These are phyloP conservation scores for Handroanthus guayacan DNA, from an alignment of 257 asterid species.

Conservation along the genomic window DNA sequence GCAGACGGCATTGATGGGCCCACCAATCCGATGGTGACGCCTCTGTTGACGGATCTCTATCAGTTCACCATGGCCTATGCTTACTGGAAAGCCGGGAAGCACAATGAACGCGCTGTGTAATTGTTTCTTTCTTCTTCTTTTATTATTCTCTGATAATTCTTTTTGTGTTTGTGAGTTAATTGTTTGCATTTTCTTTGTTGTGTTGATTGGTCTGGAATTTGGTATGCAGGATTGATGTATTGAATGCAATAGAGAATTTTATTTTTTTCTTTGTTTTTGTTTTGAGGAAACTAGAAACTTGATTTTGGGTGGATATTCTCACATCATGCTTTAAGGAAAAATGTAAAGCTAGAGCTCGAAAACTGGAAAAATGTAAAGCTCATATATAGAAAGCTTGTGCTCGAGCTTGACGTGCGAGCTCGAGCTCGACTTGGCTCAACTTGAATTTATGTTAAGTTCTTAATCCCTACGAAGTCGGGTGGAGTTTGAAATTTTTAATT, in stretches of 20 bases:
- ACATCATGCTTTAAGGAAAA: neutral
- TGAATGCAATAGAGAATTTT: neutral
- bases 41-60: conserved; percentile 94
- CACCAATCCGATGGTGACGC: conserved; percentile 97
- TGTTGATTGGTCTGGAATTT: conserved; percentile 15
- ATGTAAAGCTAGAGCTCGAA: too few relatives aligned
- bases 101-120: conserved; percentile 91
- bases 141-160: neutral
- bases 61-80: conserved; percentile 99
- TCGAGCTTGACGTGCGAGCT: too few relatives aligned
- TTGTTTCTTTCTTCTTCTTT: conserved; percentile 2
- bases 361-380: too few relatives aligned
- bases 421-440: too few relatives aligned
- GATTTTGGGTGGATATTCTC: neutral
- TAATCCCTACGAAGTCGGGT: too few relatives aligned
- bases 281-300: neutral
- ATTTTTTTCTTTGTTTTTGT: neutral
- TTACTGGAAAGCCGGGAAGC: conserved; percentile 96
- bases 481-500: too few relatives aligned
- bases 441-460: too few relatives aligned
- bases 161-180: conserved; percentile 4
- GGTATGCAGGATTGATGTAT: neutral
- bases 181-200: neutral
- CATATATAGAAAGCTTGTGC: too few relatives aligned
- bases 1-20: conserved; percentile 59